Evolutionary conservation across 208 protist species (phyloP), one percentile per base, ranked within the genome.

Genomic region (Trypanosoma mega): DNA sequence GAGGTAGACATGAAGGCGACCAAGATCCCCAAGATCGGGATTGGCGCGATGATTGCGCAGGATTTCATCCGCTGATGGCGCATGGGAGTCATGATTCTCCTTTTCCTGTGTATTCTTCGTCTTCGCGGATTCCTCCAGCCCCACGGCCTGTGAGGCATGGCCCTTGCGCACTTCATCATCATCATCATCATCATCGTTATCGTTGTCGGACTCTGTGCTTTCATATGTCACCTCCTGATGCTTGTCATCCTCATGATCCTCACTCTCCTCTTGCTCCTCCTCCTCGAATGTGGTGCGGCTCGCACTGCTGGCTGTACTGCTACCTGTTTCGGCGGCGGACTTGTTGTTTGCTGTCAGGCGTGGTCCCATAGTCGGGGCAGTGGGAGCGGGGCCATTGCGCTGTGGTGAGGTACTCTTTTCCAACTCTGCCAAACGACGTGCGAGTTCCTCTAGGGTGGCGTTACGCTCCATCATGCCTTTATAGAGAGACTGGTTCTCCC

Each of bases 381-480:
- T 9, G 16, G 36, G 27, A 1, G 3, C 1, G n/a, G 37, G 34
- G 1, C 5, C 8, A 3, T 57, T 57, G 20, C 37, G 21, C 18
- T 34, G 4, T 27, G 41, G 48, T n/a, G 55, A 56, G 0, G 54
- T 20, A 30, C 74, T 74, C 20, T 60, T 74, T 46, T 89, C 82
- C 47, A 89, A 62, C 46, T 74, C 75, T 8, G 75, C 75, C 18
- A 89, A 67, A 50, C 71, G 76, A 24, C 62, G 59, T 31, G 66
- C 76, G 39, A 90, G 68, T 16, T 67, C 74, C 11, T 86, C 76
- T 23, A 77, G 48, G 16, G 52, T 70, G 31, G 67, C 71, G 57
- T 83, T 86, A 33, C 63, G 72, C 26, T 69, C 47, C 45, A 68
- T 62, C 34, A 67, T 51, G 23, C 49, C 56, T 24, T 73, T 69